These are phyloP conservation scores for Pseudopithomyces maydicus DNA, from an alignment of 2,329 filamentous ascomycete genomes.

Conservation along the genomic window DNA sequence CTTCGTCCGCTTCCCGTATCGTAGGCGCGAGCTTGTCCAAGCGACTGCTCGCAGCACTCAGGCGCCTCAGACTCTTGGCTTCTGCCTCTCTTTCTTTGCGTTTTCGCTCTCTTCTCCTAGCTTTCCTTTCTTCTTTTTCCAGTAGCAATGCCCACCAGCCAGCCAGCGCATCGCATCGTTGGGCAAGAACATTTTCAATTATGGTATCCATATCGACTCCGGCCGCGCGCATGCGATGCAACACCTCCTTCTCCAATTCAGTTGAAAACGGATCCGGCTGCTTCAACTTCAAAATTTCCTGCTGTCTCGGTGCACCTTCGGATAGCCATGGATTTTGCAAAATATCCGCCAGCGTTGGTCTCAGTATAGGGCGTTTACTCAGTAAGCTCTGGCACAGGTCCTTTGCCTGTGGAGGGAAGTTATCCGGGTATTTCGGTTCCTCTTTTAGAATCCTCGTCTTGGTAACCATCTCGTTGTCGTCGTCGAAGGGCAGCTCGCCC, in stretches of 20 bases:
- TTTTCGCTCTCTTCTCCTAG: slow-evolving; percentile 77
- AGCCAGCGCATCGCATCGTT: slow-evolving; percentile 85
- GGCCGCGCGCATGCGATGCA: slow-evolving; percentile 90
- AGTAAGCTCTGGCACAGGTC: slow-evolving; percentile 79
- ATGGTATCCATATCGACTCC: slow-evolving; percentile 94
- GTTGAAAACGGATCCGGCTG: slow-evolving; percentile 85
- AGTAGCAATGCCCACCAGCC: slow-evolving; percentile 96
- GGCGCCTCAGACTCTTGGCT: slow-evolving; percentile 74
- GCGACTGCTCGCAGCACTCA: slow-evolving; percentile 89
- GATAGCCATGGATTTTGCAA: slow-evolving; percentile 85
- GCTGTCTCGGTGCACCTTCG: slow-evolving; percentile 85
- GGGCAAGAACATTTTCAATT: slow-evolving; percentile 89
- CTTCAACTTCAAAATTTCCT: slow-evolving; percentile 83
- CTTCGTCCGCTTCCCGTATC: slow-evolving; percentile 79
- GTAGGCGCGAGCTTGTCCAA: slow-evolving; percentile 80
- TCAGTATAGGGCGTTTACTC: slow-evolving; percentile 84
- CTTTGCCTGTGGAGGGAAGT: slow-evolving; percentile 77
- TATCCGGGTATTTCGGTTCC: slow-evolving; percentile 83
- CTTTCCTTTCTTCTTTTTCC: slow-evolving; percentile 93
- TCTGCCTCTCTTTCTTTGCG: slow-evolving; percentile 84
- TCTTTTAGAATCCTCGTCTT: slow-evolving; percentile 83
- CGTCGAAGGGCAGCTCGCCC: slow-evolving; percentile 91
- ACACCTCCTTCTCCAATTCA: slow-evolving; percentile 82
- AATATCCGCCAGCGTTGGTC: slow-evolving; percentile 83
- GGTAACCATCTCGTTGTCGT: slow-evolving; percentile 88